Evolutionary conservation across 2,329 filamentous ascomycete species (phyloP), one percentile per base, ranked within the genome.

Genomic region (Nothophaeocryptopus gaeumannii): DNA sequence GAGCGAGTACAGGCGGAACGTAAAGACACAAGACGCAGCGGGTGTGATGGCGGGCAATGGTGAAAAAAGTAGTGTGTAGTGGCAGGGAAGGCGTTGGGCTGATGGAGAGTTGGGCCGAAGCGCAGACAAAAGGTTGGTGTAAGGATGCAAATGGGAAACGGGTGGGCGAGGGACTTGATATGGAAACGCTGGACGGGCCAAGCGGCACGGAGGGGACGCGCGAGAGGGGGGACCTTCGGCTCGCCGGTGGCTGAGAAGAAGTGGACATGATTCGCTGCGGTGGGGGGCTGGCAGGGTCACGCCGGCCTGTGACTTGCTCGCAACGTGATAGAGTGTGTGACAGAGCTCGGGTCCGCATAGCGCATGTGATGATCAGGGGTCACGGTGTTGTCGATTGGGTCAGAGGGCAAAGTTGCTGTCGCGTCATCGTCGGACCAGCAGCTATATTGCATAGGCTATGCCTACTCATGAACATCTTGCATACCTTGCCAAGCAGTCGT

Each of bases 61-160:
- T 45, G 35, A 42, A 40, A 39, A 35, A 55, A 14, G 32, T 34
- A 35, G 39, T 33, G 15, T 35, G 29, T 12, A 10, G 39, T 30
- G 33, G 9, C 30, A n/a, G 34, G 32, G 45, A 16, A 30, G 20
- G 13, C 44, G 39, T 54, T 53, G 53, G 56, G 51, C 32, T 26
- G 20, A 3, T 26, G 20, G 7, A 45, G 41, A 33, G 50, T 48
- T 48, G 50, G 50, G 45, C 52, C 52, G 54, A 51, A 60, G 54
- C 44, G 48, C 50, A 52, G 51, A 32, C 47, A 42, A 38, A 58
- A 53, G 45, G 45, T 41, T 49, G 45, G 34, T 47, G 45, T 32
- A 26, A 29, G 15, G 34, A 43, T 8, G 44, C 45, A 40, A 35
- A 37, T 34, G 1, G n/a, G 29, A 31, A 20, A 11, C 5, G 36